These are phyloP conservation scores for Termitomyces sp. DNA, from an alignment of 1,284 basidiomycete genomes.

Conservation along the genomic window DNA sequence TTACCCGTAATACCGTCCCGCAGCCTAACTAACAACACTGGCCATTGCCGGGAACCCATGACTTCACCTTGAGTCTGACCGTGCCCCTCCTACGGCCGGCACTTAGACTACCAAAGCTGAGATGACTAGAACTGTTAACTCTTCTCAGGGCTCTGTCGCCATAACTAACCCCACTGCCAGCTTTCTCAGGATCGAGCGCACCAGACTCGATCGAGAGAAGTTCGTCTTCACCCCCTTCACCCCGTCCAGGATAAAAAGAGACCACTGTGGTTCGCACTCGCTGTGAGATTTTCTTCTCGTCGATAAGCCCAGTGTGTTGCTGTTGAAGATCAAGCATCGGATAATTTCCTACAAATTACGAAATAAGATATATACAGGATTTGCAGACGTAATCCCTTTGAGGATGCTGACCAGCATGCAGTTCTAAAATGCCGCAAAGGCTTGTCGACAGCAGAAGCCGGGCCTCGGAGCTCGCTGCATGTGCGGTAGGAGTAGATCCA, in stretches of 20 bases:
- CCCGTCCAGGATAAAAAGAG: conserved; percentile 71
- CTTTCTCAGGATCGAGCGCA: conserved; percentile 85
- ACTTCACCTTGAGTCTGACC: conserved; percentile 55
- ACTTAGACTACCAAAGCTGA: conserved; percentile 76
- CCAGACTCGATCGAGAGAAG: conserved; percentile 93
- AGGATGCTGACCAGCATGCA: conserved; percentile 63
- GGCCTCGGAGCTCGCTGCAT: conserved; percentile 60
- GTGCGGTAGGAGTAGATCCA: conserved; percentile 84
- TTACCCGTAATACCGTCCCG: conserved; percentile 1
- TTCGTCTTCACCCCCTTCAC: conserved; percentile 57
- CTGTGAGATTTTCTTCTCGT: conserved; percentile 56
- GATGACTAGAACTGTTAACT: conserved; percentile 77
- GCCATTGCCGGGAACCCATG: conserved; percentile 51
- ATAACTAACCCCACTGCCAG: conserved; percentile 92
- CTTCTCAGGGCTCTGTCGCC: conserved; percentile 88
- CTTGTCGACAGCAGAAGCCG: conserved; percentile 40
- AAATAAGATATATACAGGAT: neutral
- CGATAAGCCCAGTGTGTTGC: conserved; percentile 65
- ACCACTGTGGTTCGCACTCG: conserved; percentile 70
- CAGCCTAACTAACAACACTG: conserved; percentile 43
- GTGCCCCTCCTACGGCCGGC: conserved; percentile 52
- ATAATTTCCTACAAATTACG: conserved; percentile 59
- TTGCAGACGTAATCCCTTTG: neutral
- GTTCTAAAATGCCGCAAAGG: conserved; percentile 59
- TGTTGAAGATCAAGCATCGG: conserved; percentile 84